Evolutionary conservation across 352 stramenopile genomes (phyloP), one percentile per base, ranked within the genome.

Genomic region (Thraustotheca clavata): DNA sequence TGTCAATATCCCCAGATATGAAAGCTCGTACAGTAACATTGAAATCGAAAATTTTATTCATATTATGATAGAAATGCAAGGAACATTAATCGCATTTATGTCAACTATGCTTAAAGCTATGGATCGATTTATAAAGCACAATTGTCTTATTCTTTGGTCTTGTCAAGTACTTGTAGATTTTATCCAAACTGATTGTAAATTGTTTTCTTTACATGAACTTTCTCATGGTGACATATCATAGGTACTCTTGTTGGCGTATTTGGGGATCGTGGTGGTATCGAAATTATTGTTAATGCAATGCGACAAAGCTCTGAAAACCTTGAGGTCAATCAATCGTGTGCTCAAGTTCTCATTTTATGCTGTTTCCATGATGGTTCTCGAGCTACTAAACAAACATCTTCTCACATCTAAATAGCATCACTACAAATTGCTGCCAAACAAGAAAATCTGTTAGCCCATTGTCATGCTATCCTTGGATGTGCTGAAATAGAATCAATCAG

Each of bases 381-480:
- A 26, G 11, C 31, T 50, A 29, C 6, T 14, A 14, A 52, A 18
- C 7, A 9, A 18, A 2, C 2, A 52, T 52, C n/a, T 24, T 31
- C 31, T 7, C 24, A 2, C 31, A 11, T 2, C 3, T 6, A 11
- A n/a, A 12, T 39, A 65, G 57, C 46, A n/a, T 32, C 35, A 20
- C 27, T 65, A 31, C 57, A 65, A 39, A 26, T 57, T 8, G 57
- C 39, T n/a, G 57, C 57, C 38, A 65, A 65, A 24, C 20, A 49
- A 8, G 57, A 65, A 54, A 46, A 46, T 20, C 38, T 65, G 36
- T 22, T 65, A 18, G 41, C 20, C 9, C 40, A 33, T 11, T 55
- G 57, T 32, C 46, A 52, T 11, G 18, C 22, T 12, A 24, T 54
- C 29, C 39, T 55, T 14, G 18, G 9, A 18, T 14, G 7, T n/a